Evolutionary conservation across 225 moss, liverwort and hornwort species (phyloP), one percentile per base, ranked within the genome.

Genomic region (Polytrichum commune): DNA sequence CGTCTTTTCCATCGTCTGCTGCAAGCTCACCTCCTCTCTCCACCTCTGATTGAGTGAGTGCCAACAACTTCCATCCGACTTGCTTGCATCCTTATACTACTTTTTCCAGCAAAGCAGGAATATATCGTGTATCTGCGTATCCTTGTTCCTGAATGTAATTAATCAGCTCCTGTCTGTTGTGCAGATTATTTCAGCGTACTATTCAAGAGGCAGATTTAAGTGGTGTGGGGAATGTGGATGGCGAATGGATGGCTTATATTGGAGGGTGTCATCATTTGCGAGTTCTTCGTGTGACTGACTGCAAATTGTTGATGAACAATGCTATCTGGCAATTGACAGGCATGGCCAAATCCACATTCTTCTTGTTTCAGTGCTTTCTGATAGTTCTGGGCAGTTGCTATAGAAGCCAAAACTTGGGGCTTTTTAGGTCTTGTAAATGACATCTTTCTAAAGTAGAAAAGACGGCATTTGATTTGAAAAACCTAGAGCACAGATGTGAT

Each of bases 181-280:
- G 62, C 87, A 88, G 87, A 66, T 73, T 84, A 53, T 88, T 88
- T 69, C 84, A 88, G 61, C 62, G 56, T 18, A 84, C 62, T 71
- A 61, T 88, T 13, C 69, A 81, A 71, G 84, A 82, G 74, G 66
- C 78, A 77, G 82, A 88, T 53, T 54, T 88, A 70, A 88, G 84
- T 73, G 84, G 81, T 53, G 84, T 77, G 73, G 61, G 72, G 33
- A 62, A 61, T 71, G 75, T 88, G 70, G 79, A 88, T 69, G 87
- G 81, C 10, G 87, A 88, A 77, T 88, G 87, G 87, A 84, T 88
- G 87, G 87, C 84, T 69, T 88, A 88, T 32, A 60, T 88, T 53
- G 87, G 82, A 56, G 82, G 79, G 10, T 88, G 84, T 71, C 75
- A 53, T 69, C 79, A 84, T 66, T 73, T 88, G 19, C 87, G 77